Conservation (phyloP, 2,329 filamentous ascomycete species). For the Colletotrichum nymphaeae region DNA sequence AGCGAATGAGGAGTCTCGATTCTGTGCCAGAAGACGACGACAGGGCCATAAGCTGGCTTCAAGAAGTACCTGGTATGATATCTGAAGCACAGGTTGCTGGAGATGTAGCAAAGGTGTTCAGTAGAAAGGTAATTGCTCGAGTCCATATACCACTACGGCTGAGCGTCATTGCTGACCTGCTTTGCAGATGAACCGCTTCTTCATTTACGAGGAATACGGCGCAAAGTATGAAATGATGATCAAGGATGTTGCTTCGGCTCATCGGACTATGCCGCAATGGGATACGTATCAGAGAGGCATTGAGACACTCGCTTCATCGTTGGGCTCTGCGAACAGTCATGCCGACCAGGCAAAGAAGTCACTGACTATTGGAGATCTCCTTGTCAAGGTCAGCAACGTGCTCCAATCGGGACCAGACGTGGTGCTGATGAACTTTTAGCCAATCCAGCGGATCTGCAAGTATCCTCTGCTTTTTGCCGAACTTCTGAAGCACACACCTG, state of each 20-base stretch:
- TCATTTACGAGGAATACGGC: slow-evolving; percentile 91
- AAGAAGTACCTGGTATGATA: slow-evolving; percentile 61
- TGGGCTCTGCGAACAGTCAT: slow-evolving; percentile 76
- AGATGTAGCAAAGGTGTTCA: slow-evolving; percentile 71
- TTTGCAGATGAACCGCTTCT: slow-evolving; percentile 80
- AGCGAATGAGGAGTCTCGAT: slow-evolving; percentile 61
- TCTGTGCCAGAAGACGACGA: slow-evolving; percentile 54
- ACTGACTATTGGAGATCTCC: slow-evolving; percentile 83
- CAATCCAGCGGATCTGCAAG: slow-evolving; percentile 91
- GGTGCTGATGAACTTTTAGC: slow-evolving; percentile 61
- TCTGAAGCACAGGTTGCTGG: slow-evolving; percentile 70
- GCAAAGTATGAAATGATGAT: slow-evolving; percentile 90
- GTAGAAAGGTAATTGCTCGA: slow-evolving; percentile 60
- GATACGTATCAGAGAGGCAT: slow-evolving; percentile 85
- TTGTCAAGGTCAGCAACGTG: slow-evolving; percentile 79
- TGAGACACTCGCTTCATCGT: slow-evolving; percentile 81
- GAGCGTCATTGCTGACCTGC: slow-evolving; percentile 1
- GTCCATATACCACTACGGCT: not conserved
- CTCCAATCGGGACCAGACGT: not conserved
- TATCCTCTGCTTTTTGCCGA: slow-evolving; percentile 91
- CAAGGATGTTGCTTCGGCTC: slow-evolving; percentile 77
- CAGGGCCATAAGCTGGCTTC: slow-evolving; percentile 52
- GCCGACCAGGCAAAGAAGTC: slow-evolving; percentile 76
- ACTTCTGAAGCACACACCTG: slow-evolving; percentile 84
- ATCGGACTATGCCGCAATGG: slow-evolving; percentile 79